These are phyloP conservation scores for Nicotiana rustica DNA, from an alignment of 305 asterid genomes.

Conservation along the genomic window DNA sequence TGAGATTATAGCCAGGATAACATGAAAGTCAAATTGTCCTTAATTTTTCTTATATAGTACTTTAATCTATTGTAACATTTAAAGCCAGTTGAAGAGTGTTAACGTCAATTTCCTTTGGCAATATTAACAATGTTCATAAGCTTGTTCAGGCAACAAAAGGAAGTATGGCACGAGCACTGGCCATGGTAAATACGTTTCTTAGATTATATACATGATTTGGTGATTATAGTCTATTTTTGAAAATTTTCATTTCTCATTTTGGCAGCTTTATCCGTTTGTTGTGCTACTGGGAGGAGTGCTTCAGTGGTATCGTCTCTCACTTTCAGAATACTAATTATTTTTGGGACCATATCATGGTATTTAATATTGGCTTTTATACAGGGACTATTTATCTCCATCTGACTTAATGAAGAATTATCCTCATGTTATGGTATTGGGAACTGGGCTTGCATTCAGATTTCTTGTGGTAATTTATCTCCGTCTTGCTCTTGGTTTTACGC, in stretches of 20 bases:
- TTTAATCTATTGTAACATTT: conserved; percentile 30
- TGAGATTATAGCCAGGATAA: not conserved
- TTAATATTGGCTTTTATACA: conserved; percentile 47
- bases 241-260: conserved; percentile 30
- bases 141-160: conserved; percentile 86
- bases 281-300: conserved; percentile 80
- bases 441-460: conserved; percentile 91
- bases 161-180: conserved; percentile 81
- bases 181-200: conserved; percentile 67
- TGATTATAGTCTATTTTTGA: conserved; percentile 26
- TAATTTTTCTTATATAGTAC: not conserved
- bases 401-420: conserved; percentile 74
- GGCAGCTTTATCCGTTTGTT: conserved; percentile 76
- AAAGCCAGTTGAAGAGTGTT: conserved; percentile 32
- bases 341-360: conserved; percentile 33
- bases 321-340: conserved; percentile 32
- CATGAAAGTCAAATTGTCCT: too few relatives aligned
- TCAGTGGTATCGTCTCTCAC: conserved; percentile 44
- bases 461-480: conserved; percentile 77
- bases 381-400: conserved; percentile 85
- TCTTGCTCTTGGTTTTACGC: too few relatives aligned
- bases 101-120: conserved; percentile 49
- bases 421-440: conserved; percentile 69
- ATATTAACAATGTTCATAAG: conserved; percentile 69
- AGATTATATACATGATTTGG: conserved; percentile 3